Base-by-base conservation (phyloP, 1,284 basidiomycete genomes). In the Volvariella surrecta region DNA sequence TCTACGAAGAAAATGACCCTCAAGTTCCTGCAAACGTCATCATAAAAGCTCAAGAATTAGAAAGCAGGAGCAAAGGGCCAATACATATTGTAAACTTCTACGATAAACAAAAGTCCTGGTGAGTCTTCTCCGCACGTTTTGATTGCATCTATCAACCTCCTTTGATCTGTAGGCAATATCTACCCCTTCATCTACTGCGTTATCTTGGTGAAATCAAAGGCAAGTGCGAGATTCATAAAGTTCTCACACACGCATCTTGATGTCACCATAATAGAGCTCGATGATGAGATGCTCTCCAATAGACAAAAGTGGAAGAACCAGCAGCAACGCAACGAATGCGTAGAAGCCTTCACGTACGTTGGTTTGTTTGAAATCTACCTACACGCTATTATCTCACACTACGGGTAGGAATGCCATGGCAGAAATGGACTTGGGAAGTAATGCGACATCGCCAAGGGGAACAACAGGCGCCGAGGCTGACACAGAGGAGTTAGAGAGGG, bases 31-130 rank as follows among this genome's bases (percentile, higher is more conserved):
- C 51, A 4, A 61, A 63, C 2, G 73, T 86, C 22, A 53, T 71
- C 21, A 44, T 48, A 32, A 16, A 15, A 8, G 34, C 34, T 35
- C 34, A 19, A 19, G 48, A 45, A 54, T 59, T 48, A 59, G 67
- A 63, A 53, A 40, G 52, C 35, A 49, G 52, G 43, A 44, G 58
- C 48, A 37, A 56, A 40, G 60, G 63, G 51, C 37, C 61, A 50
- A 42, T 76, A 48, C 67, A 73, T 52, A 68, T 87, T 34, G 70
- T 89, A 13, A 74, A 74, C 42, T 90, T 86, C 61, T 88, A 70
- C 56, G 85, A 88, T 54, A 70, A 71, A 43, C 52, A 62, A 1
- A 61, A 62, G 39, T 74, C 76, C 43, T 89, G 81, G 80, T 80
- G 51, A 30, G 68, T 52, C 43, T 30, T 28, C 20, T 21, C 10